Evolutionary conservation across 176 grass and related monocot genomes (phyloP), one percentile per base, ranked within the genome.

Genomic region (Luzula sylvatica): DNA sequence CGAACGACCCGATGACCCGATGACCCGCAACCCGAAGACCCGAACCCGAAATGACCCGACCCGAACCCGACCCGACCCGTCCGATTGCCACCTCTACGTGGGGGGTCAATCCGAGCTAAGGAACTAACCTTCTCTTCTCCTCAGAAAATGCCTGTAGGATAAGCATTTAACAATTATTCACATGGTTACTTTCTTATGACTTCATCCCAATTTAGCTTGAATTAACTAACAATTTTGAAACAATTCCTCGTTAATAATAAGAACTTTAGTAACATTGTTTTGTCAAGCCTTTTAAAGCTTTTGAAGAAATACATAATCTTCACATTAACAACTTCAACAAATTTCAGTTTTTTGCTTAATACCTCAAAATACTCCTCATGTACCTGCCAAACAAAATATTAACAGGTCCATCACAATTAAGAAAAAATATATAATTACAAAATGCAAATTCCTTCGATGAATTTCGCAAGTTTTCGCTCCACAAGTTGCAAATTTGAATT

Each of bases 301-400:
- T 61, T 53, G 80, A 90, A 79, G 80, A 21, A 75, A n/a, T n/a
- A n/a, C n/a, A 80, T 90, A 66, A 90, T 46, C 80, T 80, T 43
- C 1, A 72, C 65, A 71, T 90, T 65, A n/a, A n/a, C n/a, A 38
- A 66, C 32, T 72, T 83, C 58, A 76, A 72, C 68, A 67, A 90
- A 90, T 77, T 59, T 90, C 67, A 90, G 49, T 28, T 90, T 90
- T 77, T 77, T 80, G 68, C 86, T 90, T 50, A 90, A 74, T 39
- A 71, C 75, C 46, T 80, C 76, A 13, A 90, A 64, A 59, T 80
- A 90, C 42, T 32, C 80, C 61, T 90, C 86, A 77, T 84, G 80
- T 63, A 90, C 28, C 86, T 90, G 44, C 23, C 56, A 77, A 87
- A 71, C 39, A n/a, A 27, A 60, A 72, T 29, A 72, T 67, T 75